Conservation (phyloP, 805 yeast species). For the Wickerhamomyces bovis region DNA sequence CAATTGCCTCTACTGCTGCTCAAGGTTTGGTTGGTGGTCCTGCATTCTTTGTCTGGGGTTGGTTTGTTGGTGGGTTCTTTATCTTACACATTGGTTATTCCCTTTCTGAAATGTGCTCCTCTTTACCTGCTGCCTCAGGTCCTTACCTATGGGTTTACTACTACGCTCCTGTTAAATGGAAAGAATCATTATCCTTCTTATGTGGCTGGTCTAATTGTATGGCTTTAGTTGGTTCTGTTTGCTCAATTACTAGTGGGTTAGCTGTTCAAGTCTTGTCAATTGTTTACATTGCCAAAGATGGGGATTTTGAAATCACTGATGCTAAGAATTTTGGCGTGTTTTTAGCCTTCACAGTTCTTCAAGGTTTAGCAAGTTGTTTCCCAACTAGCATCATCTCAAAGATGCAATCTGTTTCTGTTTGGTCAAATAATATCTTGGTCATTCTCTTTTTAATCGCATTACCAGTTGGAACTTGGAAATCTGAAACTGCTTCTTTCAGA, state of each 20-base stretch:
- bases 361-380: constrained; percentile 42
- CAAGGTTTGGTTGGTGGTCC: constrained; percentile 54
- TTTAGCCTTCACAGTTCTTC: constrained; percentile 46
- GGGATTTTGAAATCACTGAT: constrained; percentile 42
- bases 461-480: constrained; percentile 43
- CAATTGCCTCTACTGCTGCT: constrained; percentile 46
- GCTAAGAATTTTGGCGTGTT: constrained; percentile 53
- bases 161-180: constrained; percentile 47
- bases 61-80: constrained; percentile 52
- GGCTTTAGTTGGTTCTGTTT: constrained; percentile 56
- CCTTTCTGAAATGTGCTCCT: constrained; percentile 55
- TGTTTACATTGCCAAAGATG: constrained; percentile 34
- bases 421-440: constrained; percentile 44
- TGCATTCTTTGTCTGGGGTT: constrained; percentile 57
- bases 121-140: constrained; percentile 70
- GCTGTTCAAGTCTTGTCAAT: constrained; percentile 50
- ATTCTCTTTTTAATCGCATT: constrained; percentile 49
- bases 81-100: constrained; percentile 49
- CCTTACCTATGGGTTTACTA: constrained; percentile 57
- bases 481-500: constrained; percentile 32
- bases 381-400: constrained; percentile 48
- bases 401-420: constrained; percentile 50
- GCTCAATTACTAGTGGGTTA: constrained; percentile 62
- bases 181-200: constrained; percentile 47
- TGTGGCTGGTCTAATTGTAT: constrained; percentile 64